These are phyloP conservation scores for Abrus pulchellus DNA, from an alignment of 306 rosid genomes.

Conservation along the genomic window DNA sequence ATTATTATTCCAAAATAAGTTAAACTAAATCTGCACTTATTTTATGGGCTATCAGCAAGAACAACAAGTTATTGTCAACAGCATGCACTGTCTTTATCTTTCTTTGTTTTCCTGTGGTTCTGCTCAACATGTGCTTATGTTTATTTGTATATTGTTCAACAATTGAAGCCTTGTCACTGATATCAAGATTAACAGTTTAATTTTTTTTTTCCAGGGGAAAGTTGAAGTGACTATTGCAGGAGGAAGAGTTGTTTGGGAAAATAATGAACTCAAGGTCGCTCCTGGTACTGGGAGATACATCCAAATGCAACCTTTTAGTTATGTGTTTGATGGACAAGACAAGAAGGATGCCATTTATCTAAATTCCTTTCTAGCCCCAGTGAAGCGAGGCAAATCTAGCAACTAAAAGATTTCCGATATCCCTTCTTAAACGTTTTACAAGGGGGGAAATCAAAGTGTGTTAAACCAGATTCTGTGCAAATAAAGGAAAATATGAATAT, in stretches of 20 bases:
- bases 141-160: neutral
- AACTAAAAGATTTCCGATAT: constrained; percentile 29
- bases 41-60: neutral
- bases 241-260: constrained; percentile 95
- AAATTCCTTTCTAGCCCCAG: constrained; percentile 83
- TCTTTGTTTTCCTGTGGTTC: neutral
- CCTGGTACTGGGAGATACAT: constrained; percentile 84
- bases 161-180: constrained; percentile 12
- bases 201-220: constrained; percentile 68
- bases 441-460: neutral
- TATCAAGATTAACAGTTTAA: constrained; percentile 29
- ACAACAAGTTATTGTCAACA: too few relatives aligned
- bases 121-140: neutral
- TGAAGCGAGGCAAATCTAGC: constrained; percentile 59
- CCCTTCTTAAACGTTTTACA: neutral
- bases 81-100: neutral
- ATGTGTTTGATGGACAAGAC: constrained; percentile 75
- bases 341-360: constrained; percentile 76
- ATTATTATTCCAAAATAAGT: neutral
- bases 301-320: constrained; percentile 72
- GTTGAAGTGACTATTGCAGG: constrained; percentile 91
- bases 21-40: neutral
- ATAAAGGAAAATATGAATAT: constrained; percentile 19
- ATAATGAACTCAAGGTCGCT: constrained; percentile 73
- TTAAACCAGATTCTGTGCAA: neutral